Percentiles rank a stretch among this genome's conserved stretches.
These are phyloP conservation scores for Phytophthora pseudosyringae DNA, from an alignment of 352 stramenopile genomes.

Conservation along the genomic window DNA sequence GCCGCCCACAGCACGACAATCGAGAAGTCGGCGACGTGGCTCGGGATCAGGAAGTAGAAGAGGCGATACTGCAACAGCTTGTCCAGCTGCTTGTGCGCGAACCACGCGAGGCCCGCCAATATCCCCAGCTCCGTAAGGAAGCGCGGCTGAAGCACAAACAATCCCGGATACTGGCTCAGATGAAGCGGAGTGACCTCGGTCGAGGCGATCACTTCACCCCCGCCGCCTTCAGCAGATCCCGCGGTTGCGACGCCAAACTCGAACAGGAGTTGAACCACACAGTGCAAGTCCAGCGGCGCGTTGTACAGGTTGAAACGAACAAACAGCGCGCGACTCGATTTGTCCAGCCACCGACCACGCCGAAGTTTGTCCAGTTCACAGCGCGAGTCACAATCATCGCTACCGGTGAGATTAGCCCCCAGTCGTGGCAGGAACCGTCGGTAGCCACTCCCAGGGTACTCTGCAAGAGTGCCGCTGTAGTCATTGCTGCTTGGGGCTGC, in stretches of 20 bases:
- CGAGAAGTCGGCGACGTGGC: conserved; percentile 59
- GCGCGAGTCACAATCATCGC: conserved; percentile 32
- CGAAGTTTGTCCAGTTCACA: conserved; percentile 50
- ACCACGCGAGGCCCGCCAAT: conserved; percentile 51
- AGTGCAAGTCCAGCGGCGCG: conserved; percentile 52
- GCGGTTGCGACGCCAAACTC: conserved; percentile 49
- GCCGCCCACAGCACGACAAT: conserved; percentile 53
- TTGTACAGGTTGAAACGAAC: conserved; percentile 79
- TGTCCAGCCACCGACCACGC: conserved; percentile 58
- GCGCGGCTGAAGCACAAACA: conserved; percentile 49
- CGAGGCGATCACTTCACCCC: conserved; percentile 42
- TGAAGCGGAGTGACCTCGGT: conserved; percentile 45
- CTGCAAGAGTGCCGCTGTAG: conserved; percentile 38
- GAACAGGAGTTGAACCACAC: conserved; percentile 56
- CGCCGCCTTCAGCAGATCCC: conserved; percentile 23
- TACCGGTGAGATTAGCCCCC: conserved; percentile 1
- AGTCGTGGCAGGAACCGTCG: conserved; percentile 34
- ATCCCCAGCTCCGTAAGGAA: conserved; percentile 65
- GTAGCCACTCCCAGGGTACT: conserved; percentile 44
- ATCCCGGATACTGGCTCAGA: conserved; percentile 52
- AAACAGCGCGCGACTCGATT: conserved; percentile 52
- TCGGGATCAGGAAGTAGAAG: conserved; percentile 67
- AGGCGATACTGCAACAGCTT: conserved; percentile 64
- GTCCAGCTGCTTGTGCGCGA: conserved; percentile 48
- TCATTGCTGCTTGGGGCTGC: conserved; percentile 7